These are phyloP conservation scores for Pyrus pyrifolia DNA, from an alignment of 306 rosid genomes.

Conservation along the genomic window DNA sequence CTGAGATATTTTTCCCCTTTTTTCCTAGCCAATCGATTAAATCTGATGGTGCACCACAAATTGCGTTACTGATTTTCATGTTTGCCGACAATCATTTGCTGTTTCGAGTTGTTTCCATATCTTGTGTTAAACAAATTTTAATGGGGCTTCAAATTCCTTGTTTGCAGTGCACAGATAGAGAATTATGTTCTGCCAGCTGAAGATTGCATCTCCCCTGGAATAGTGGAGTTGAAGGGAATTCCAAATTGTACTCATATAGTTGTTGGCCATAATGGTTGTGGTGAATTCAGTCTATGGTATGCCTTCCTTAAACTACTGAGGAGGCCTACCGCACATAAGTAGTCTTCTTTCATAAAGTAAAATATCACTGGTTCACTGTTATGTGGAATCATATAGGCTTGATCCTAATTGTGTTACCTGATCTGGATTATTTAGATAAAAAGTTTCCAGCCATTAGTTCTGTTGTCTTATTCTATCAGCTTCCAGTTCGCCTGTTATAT, in stretches of 20 bases:
- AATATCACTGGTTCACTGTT: background rate
- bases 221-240: constrained; percentile 70
- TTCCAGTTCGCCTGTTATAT: background rate
- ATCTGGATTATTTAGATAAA: background rate
- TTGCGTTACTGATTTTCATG: background rate
- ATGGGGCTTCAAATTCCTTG: constrained; percentile 17
- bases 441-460: background rate
- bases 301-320: constrained; percentile 10
- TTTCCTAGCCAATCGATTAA: background rate
- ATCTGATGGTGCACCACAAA: background rate
- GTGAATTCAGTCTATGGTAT: constrained; percentile 87
- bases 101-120: background rate
- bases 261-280: constrained; percentile 53
- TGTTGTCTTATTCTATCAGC: background rate
- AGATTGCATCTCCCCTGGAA: constrained; percentile 53
- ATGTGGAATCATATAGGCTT: background rate
- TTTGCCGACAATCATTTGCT: background rate
- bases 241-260: constrained; percentile 60
- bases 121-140: constrained; percentile 4
- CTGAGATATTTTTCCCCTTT: background rate
- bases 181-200: constrained; percentile 40
- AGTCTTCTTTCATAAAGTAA: background rate
- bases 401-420: background rate
- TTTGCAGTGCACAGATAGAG: constrained; percentile 56
- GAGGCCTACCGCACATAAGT: background rate